Conservation (phyloP, 805 yeast genomes). For the Suhomyces pyralidae region DNA sequence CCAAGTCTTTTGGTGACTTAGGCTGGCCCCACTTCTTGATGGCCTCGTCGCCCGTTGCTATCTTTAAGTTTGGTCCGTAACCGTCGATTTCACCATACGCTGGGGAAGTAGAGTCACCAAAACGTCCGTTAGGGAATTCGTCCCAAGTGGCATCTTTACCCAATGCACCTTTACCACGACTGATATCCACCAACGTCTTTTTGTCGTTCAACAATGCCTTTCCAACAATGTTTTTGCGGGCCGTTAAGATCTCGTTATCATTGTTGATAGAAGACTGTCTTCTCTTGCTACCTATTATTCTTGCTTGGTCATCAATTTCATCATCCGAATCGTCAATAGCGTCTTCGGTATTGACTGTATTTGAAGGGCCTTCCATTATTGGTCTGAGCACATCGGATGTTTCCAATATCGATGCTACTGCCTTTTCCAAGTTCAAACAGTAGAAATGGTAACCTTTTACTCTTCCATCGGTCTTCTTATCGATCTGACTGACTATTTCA, state of each 20-base stretch:
- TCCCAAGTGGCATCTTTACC: constrained; percentile 96
- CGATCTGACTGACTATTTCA: constrained; percentile 59
- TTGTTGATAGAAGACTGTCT: constrained; percentile 38
- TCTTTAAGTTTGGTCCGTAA: constrained; percentile 87
- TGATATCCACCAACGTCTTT: constrained; percentile 67
- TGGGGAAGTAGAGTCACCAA: constrained; percentile 92
- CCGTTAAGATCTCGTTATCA: constrained; percentile 37
- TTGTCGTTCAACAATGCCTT: constrained; percentile 33
- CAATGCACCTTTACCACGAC: constrained; percentile 77
- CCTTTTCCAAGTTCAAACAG: constrained; percentile 87
- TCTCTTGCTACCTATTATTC: constrained; percentile 18
- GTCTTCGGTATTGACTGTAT: constrained; percentile 26
- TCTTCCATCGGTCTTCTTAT: constrained; percentile 50
- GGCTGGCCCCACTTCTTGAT: constrained; percentile 81
- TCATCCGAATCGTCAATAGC: constrained; percentile 39
- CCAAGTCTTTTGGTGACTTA: constrained; percentile 53
- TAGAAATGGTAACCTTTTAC: constrained; percentile 90
- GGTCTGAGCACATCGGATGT: constrained; percentile 50
- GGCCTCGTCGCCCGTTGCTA: constrained; percentile 60
- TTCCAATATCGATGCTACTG: constrained; percentile 80
- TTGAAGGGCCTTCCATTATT: constrained; percentile 38
- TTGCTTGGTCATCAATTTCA: constrained; percentile 26
- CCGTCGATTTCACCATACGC: constrained; percentile 99
- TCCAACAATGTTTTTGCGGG: constrained; percentile 20
- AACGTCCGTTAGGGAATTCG: constrained; percentile 93